Base-by-base conservation (phyloP, 768 basidiomycete genomes). In the Lactarius deliciosus region DNA sequence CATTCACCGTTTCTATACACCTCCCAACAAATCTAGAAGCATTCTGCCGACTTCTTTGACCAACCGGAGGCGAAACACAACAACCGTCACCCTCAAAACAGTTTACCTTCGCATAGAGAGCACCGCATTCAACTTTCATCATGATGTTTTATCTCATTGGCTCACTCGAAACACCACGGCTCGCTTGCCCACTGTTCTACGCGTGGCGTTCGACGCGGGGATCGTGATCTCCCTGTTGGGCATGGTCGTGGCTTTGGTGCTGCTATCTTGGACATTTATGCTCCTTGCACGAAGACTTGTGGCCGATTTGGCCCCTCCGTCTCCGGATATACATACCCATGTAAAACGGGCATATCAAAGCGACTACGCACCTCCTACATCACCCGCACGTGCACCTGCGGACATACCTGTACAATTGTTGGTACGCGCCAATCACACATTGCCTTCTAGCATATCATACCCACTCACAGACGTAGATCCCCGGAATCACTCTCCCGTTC, bases 401-500 rank as follows among this genome's bases (percentile, higher is more conserved):
- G 54, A 54, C 22, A 34, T 69, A n/a, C 61, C 57, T 13, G 25
- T 68, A 43, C 68, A 70, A 45, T 57, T 70, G 10, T 57, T 71
- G 30, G 72, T 70, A 40, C 58, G 66, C 34, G 11, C 61, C 60
- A 45, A 9, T 40, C 32, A 50, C n/a, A 50, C 22, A 20, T 45
- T 20, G n/a, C 38, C 25, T 16, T 38, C 30, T 30, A 30, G 30
- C 30, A 6, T 0, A 30, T 32, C 30, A 32, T 38, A 30, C 8
- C 18, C 38, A 22, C 20, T 20, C 34, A 20, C 15, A 59, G 18
- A 60, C 10, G 20, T 69, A 94, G 92, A 86, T 96, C 43, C 93
- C 94, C 25, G 93, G 93, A 1, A 68, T 93, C 8, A 96, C 91
- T 2, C 85, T 91, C 1, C 93, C 93, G 1, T 72, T 92, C n/a